Evolutionary conservation across 208 protist species (phyloP), one percentile per base, ranked within the genome.

Genomic region (Wallacemonas collosoma): DNA sequence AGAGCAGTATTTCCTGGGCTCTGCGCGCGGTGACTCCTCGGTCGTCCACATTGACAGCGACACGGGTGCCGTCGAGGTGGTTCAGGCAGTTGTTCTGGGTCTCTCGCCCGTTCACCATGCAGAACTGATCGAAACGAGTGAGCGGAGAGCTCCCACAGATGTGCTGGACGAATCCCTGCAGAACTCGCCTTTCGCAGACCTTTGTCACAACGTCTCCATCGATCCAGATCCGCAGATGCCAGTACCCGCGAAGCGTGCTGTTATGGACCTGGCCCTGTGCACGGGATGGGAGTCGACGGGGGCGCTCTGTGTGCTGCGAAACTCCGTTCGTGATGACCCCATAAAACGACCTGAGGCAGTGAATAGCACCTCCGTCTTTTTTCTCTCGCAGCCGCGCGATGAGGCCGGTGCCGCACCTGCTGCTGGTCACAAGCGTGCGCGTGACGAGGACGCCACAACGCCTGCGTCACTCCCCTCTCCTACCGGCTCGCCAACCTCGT

Each of bases 361-460:
- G 2, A 90, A 95, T 78, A 88, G 86, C 36, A 73, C 90, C 2
- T 95, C 89, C 40, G 83, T 84, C 38, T 96, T 96, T 61, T 90
- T 89, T 40, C 55, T 96, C 35, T 61, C 71, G 3, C 36, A 41
- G 2, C 4, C 57, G 14, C 48, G 66, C n/a, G 70, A 47, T 40
- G 44, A 12, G n/a, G 53, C 75, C 12, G 65, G 15, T 50, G 73
- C 66, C 12, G 58, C 44, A 8, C 35, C 26, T 35, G 41, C 40
- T 38, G 60, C 71, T 17, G 40, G 65, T 41, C 63, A 62, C 48
- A 87, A 83, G 74, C 73, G 75, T 8, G 55, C 35, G 2, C 73
- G 82, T 14, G 75, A 86, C 12, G 81, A 79, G 48, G 50, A 56
- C 15, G 4, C 51, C 14, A 12, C 7, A 5, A 41, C 56, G 26